Evolutionary conservation across 371 early-diverging fungal genomes (phyloP).

Genomic region (Quaeritorhiza haematococci): DNA sequence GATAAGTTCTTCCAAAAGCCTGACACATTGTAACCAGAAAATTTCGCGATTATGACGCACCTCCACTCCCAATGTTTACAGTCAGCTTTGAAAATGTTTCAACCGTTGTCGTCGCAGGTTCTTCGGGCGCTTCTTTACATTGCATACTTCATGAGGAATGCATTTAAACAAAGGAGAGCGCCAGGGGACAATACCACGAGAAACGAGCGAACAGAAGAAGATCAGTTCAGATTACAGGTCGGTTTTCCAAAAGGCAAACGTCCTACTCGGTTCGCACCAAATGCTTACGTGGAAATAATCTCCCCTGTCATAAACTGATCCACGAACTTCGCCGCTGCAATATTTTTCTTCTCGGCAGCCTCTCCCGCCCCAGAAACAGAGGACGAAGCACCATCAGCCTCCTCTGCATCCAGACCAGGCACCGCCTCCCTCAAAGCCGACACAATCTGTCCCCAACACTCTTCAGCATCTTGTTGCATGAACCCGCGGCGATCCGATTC

Average conservation of each 20-base stretch:
- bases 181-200: no score
- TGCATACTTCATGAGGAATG: no score
- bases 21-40: no score
- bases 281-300: constrained; percentile 50
- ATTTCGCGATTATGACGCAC: no score
- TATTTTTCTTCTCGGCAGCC: no score
- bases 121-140: constrained; percentile 79
- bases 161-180: no score
- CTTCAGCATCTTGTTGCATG: constrained; percentile 97
- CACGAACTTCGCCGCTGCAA: constrained; percentile 62
- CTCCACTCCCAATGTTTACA: constrained; percentile 70
- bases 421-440: constrained; percentile 61
- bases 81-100: constrained; percentile 77
- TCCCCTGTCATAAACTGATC: constrained; percentile 83
- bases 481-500: constrained; percentile 61
- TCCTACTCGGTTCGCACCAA: no score
- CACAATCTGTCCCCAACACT: constrained; percentile 82
- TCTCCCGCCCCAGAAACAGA: no score
- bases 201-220: no score
- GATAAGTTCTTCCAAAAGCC: no score
- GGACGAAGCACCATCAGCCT: constrained; percentile 33
- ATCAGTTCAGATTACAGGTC: no score
- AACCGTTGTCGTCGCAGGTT: constrained; percentile 50
- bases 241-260: no score
- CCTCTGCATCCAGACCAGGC: constrained; percentile 41